Conservation (phyloP, 176 grass and related monocot genomes). For the Eragrostis nindensis region DNA sequence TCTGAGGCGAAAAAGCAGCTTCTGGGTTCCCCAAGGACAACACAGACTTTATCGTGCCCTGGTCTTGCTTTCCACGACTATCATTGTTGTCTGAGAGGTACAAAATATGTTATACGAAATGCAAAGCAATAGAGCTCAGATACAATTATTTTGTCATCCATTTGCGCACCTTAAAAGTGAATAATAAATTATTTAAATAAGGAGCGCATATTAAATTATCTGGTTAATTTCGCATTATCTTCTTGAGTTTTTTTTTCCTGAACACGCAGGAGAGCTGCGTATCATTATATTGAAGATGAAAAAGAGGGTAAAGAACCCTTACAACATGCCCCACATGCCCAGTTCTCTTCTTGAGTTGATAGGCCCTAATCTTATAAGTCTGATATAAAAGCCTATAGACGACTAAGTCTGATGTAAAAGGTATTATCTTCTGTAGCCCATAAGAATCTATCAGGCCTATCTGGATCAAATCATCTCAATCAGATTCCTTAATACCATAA, state of each 20-base stretch:
- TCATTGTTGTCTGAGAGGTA: constrained; percentile 37
- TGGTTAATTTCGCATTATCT: background rate
- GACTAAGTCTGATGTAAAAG: too few species aligned
- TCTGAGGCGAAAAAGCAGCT: constrained; percentile 40
- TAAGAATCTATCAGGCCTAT: background rate
- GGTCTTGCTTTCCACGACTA: constrained; percentile 23
- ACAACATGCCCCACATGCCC: too few species aligned
- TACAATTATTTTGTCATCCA: background rate
- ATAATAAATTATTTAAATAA: constrained; percentile 11
- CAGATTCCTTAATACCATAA: background rate
- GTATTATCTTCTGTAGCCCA: background rate
- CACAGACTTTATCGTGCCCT: constrained; percentile 33
- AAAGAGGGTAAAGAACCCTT: too few species aligned
- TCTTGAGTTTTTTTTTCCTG: too few species aligned
- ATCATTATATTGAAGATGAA: too few species aligned
- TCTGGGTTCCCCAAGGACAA: constrained; percentile 45
- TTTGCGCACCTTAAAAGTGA: background rate
- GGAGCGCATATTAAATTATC: background rate
- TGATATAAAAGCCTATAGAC: too few species aligned
- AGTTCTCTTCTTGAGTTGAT: too few species aligned
- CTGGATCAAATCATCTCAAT: background rate
- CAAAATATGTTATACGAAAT: constrained; percentile 18
- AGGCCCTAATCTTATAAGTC: background rate
- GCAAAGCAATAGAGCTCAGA: background rate
- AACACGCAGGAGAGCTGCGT: too few species aligned